phyloP scores from a whole-genome alignment of 345 rosid species.

The Eucalyptus curtisii region DNA sequence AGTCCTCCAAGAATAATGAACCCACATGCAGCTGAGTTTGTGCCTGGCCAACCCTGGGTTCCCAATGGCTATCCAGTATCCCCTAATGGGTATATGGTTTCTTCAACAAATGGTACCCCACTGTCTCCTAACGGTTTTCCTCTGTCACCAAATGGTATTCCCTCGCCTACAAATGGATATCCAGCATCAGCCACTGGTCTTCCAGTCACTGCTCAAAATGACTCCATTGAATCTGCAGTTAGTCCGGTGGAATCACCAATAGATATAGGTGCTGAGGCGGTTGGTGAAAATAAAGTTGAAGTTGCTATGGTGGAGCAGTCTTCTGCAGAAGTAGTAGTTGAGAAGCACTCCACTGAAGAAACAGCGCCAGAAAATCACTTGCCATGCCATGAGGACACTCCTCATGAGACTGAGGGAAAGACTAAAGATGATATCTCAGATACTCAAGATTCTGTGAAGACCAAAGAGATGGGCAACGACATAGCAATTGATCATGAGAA shows the following conservation, averaged over 20 bases:
- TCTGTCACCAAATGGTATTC: constrained; percentile 40
- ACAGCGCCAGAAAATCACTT: constrained; percentile 10
- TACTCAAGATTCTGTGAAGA: constrained; percentile 6
- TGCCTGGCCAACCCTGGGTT: constrained; percentile 89
- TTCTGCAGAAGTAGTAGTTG: constrained; percentile 19
- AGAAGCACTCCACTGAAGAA: constrained; percentile 17
- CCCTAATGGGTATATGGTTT: constrained; percentile 40
- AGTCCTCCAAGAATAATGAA: constrained; percentile 79
- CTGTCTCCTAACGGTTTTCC: constrained; percentile 44
- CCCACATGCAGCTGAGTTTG: constrained; percentile 95
- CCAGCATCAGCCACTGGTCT: constrained; percentile 1
- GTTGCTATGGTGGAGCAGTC: constrained; percentile 20
- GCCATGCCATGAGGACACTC: constrained; percentile 10
- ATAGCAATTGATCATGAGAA: constrained; percentile 15
- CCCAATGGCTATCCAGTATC: constrained; percentile 64
- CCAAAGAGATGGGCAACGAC: constrained; percentile 19
- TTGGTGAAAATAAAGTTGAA: constrained; percentile 25
- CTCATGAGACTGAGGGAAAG: constrained; percentile 18
- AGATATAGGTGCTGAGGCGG: constrained; percentile 11
- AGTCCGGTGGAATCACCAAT: constrained; percentile 24
- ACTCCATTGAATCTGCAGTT: constrained; percentile 15
- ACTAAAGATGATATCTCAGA: not conserved
- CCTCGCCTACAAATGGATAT: constrained; percentile 31
- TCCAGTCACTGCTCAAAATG: constrained; percentile 32
- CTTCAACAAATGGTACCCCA: constrained; percentile 41